Evolutionary conservation across 1,139 yeast species (phyloP).

Genomic region (Meyerozyma carpophila): DNA sequence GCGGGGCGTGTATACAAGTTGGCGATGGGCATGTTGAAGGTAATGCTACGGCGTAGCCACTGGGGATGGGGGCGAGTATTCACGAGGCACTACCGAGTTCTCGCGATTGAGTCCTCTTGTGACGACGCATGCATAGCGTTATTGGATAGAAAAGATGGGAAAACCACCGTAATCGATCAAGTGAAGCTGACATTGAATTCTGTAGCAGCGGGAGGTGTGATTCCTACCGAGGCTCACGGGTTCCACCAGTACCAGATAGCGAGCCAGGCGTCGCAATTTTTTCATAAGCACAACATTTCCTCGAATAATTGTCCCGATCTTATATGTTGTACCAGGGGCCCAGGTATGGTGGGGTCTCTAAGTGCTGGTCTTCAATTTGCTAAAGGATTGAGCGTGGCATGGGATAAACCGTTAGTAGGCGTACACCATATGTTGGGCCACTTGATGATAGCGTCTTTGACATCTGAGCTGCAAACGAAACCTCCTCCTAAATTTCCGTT

Average conservation of each 20-base stretch:
- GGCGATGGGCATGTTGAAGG: not conserved
- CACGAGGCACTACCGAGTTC: constrained; percentile 49
- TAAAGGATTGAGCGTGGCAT: constrained; percentile 76
- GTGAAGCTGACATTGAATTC: constrained; percentile 65
- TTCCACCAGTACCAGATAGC: constrained; percentile 63
- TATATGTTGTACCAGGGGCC: constrained; percentile 90
- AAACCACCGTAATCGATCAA: constrained; percentile 57
- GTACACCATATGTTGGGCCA: constrained; percentile 98
- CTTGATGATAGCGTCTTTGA: constrained; percentile 62
- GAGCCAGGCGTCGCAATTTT: constrained; percentile 20
- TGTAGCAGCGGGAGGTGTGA: constrained; percentile 68
- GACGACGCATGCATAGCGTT: constrained; percentile 92
- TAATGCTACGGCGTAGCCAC: not conserved
- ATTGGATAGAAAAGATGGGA: constrained; percentile 41
- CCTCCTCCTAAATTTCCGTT: constrained; percentile 65
- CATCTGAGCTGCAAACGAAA: constrained; percentile 26
- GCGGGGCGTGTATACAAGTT: not conserved
- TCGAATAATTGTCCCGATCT: constrained; percentile 53
- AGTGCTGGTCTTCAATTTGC: constrained; percentile 81
- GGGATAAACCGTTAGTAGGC: constrained; percentile 74
- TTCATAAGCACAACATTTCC: constrained; percentile 19
- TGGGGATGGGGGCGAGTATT: not conserved
- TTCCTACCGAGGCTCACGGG: constrained; percentile 79
- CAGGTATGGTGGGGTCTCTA: constrained; percentile 92
- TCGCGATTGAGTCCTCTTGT: constrained; percentile 91